Base-by-base conservation (phyloP, 495 filamentous ascomycete genomes). In the Penicillium subrubescens region DNA sequence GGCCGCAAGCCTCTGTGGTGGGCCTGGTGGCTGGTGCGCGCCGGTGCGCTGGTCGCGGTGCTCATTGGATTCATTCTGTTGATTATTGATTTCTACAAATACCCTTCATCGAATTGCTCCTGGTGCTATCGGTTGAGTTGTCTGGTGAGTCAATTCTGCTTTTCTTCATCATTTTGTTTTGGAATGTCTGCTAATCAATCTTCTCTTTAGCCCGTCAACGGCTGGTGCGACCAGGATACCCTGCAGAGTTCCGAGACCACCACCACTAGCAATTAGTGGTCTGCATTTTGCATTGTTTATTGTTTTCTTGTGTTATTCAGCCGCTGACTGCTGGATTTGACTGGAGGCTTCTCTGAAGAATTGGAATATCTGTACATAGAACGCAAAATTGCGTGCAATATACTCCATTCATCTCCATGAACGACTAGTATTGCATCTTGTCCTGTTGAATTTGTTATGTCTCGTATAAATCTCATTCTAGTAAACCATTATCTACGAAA, bases 91-190 rank as follows among this genome's bases (percentile, higher is more conserved):
- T 99, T 99, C 74, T 98, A 97, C 77, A 87, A 84, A 61, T 87
- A 89, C 67, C 83, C 84, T 60, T 86, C 87, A 35, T 88, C 83
- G 12, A 81, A 79, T 61, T 99, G 95, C 73, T 79, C 74, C 3
- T 97, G 95, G 95, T 99, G 95, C 81, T 92, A 95, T 79, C 93
- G 94, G 70, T 72, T 99, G 68, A 95, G 90, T 75, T 99, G 95
- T 68, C 77, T 99, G 77, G 92, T 95, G 81, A 86, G 91, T 90
- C 56, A 2, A 44, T 44, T 27, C 35, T 6, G 33, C 10, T 15
- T 41, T 60, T 60, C 50, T 43, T 51, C 8, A 58, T 39, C 23
- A 25, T 14, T 15, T 48, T 7, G 11, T 25, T 8, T 12, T 5
- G 19, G 46, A 57, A 48, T 48, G 7, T 15, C n/a, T 64, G 59